Base-by-base conservation (phyloP, 208 protist genomes). In the Leishmania amazonensis region DNA sequence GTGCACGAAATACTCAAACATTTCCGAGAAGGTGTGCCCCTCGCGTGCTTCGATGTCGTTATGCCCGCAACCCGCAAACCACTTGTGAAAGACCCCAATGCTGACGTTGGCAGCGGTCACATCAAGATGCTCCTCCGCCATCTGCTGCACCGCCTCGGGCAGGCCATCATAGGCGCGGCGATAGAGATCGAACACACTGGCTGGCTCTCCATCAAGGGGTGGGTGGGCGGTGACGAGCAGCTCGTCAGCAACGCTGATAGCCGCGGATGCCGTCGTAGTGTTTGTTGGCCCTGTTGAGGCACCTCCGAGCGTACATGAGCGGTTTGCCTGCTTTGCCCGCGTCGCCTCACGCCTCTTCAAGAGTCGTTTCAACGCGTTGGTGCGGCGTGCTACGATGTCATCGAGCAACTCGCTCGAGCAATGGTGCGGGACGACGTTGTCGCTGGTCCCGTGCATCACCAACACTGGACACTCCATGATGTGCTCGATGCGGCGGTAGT, bases 361-460 rank as follows among this genome's bases (percentile, higher is more conserved):
- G 53, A 81, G 64, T 4, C 38, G 40, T 31, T 60, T 28, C 74
- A 79, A 58, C 2, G 40, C 78, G 0, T 0, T 3, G 47, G 21
- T 54, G n/a, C 83, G 83, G 24, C 17, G 28, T 42, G n/a, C 9
- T 1, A 60, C 42, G 7, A 87, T 68, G 5, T 28, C 64, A 1
- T 76, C 70, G 47, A 90, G 80, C 21, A 96, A 76, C 76, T 88
- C 77, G 68, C 81, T 31, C 0, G 89, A 85, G 76, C 93, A 96
- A 40, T 78, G 72, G 76, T 87, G 88, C 2, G 90, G 89, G 42
- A 96, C 93, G 7, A 96, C 90, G 1, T 17, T 57, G 68, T 95
- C 93, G 17, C 80, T 47, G 51, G 75, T 87, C 57, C 93, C 93
- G 85, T 96, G 93, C 82, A 96, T 86, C 54, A 96, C 58, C 1